phyloP scores from a whole-genome alignment of 257 asterid species.

The Rubia yunnanensis region DNA sequence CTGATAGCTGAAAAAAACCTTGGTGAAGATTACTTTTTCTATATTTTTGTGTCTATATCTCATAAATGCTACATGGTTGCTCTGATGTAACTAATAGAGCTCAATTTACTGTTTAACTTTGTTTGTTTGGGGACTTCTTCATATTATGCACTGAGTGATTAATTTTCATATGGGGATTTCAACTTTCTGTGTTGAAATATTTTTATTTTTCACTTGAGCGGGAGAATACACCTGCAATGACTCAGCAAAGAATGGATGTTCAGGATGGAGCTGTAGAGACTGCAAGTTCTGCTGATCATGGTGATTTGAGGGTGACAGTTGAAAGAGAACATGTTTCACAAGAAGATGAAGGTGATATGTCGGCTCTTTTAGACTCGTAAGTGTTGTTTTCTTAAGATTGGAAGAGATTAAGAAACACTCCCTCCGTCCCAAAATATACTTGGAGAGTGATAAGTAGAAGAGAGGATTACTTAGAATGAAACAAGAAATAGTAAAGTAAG shows the following conservation, averaged over 20 bases:
- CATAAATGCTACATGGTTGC: background rate
- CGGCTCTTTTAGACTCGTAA: constrained; percentile 95
- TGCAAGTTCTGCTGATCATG: constrained; percentile 29
- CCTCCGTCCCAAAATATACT: too few relatives aligned
- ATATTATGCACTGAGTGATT: background rate
- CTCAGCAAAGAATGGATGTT: constrained; percentile 43
- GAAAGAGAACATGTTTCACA: constrained; percentile 96
- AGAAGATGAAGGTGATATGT: constrained; percentile 99
- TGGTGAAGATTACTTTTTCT: background rate
- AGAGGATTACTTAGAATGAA: too few relatives aligned
- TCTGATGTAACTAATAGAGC: background rate
- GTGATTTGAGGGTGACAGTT: constrained; percentile 80
- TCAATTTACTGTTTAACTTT: background rate
- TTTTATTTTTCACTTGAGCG: constrained; percentile 20
- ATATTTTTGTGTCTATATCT: background rate
- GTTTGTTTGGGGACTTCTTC: background rate
- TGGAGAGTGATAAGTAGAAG: too few relatives aligned
- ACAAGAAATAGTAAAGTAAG: too few relatives aligned
- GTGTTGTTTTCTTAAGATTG: constrained; percentile 19
- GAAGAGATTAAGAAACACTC: background rate
- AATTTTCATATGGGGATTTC: background rate
- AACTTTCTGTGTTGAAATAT: background rate
- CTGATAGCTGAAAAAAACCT: constrained; percentile 6
- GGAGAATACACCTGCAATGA: constrained; percentile 62
- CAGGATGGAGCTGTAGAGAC: constrained; percentile 35